Percentiles rank a stretch among this genome's conserved stretches.
phyloP scores from a whole-genome alignment of 305 asterid genomes.

The Fraxinus paxiana region DNA sequence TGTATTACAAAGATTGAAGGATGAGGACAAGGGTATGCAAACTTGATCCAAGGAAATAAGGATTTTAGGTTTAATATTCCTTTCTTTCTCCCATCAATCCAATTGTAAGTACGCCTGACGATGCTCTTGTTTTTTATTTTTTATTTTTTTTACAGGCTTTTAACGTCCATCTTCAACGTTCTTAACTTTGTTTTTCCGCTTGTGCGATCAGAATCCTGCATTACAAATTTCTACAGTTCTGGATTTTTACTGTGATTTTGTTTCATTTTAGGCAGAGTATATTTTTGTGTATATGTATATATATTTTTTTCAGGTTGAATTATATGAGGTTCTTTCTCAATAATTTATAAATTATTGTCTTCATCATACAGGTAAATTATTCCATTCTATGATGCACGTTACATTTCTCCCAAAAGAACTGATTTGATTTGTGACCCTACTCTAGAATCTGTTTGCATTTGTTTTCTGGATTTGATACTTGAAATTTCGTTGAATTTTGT shows the following conservation, averaged over 20 bases:
- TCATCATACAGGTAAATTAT: neutral
- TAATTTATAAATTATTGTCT: neutral
- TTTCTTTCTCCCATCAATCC: neutral
- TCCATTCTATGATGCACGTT: neutral
- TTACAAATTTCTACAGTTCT: neutral
- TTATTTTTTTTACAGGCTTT: neutral
- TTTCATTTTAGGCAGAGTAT: neutral
- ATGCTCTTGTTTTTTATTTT: neutral
- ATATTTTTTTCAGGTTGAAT: neutral
- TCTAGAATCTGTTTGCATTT: neutral
- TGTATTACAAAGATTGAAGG: neutral
- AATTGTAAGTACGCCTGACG: neutral
- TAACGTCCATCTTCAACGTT: neutral
- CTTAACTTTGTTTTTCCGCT: neutral
- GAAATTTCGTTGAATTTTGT: conserved; percentile 1
- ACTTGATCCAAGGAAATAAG: too few relatives aligned
- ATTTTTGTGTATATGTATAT: too few relatives aligned
- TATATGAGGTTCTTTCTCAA: neutral
- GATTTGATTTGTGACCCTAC: neutral
- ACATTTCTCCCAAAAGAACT: neutral
- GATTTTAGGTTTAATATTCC: too few relatives aligned
- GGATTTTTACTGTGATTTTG: neutral
- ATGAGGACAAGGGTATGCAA: neutral
- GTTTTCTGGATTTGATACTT: neutral
- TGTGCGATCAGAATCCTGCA: neutral